Conservation (phyloP, 2,329 filamentous ascomycete species). For the Colletotrichum eremochloae region DNA sequence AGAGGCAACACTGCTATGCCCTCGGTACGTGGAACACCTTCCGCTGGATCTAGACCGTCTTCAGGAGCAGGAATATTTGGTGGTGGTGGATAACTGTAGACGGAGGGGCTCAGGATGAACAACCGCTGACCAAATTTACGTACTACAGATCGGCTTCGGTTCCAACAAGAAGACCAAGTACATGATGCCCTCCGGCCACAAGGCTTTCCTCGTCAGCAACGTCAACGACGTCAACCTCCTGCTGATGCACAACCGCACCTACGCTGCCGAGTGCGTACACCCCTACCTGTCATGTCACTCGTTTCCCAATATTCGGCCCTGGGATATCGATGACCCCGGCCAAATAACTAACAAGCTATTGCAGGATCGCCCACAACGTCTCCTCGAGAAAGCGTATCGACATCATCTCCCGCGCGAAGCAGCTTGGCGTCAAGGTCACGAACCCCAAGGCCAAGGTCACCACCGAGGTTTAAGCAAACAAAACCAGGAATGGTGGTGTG, state of each 20-base stretch:
- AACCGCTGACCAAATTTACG: constrained; percentile 25
- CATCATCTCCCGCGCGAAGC: constrained; percentile 97
- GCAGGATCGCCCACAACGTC: constrained; percentile 96
- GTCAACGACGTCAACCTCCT: constrained; percentile 94
- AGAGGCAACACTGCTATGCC: constrained; percentile 96
- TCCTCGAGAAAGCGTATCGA: constrained; percentile 99
- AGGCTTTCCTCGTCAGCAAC: constrained; percentile 99
- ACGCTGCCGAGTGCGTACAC: constrained; percentile 91
- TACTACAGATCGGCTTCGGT: constrained; percentile 90
- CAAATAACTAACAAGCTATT: constrained; percentile 43
- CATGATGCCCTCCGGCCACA: constrained; percentile 99
- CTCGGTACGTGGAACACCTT: constrained; percentile 78
- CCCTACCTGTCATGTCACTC: neutral
- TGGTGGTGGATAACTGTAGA: constrained; percentile 35
- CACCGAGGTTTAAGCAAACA: constrained; percentile 80
- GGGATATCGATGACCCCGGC: neutral
- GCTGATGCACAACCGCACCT: constrained; percentile 99
- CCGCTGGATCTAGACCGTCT: constrained; percentile 3
- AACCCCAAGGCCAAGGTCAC: constrained; percentile 99
- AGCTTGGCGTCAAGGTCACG: constrained; percentile 99
- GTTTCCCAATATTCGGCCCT: neutral
- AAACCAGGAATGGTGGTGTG: constrained; percentile 16
- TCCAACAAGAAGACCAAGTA: constrained; percentile 99
- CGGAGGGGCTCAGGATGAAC: neutral
- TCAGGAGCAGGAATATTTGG: constrained; percentile 33